Evolutionary conservation across 352 stramenopile species (phyloP), one percentile per base, ranked within the genome.

Genomic region (Phytophthora vignae): DNA sequence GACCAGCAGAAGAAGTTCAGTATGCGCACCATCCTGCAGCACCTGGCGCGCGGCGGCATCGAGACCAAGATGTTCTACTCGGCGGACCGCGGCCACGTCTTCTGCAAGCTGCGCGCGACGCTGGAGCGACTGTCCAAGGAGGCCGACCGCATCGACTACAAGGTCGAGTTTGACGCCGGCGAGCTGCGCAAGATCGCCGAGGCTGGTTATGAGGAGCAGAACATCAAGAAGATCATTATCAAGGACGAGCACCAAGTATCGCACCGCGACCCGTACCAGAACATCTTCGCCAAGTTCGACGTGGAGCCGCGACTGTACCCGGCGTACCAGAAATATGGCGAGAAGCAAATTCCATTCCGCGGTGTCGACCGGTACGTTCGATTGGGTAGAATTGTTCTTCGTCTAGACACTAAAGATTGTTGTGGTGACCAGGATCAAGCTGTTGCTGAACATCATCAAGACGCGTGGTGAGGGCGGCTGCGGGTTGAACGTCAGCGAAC

Each of bases 1-100:
- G 56, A 82, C 29, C 38, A 60, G 38, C 87, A 94, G 60, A 94
- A 92, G 69, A 82, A 92, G 40, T 79, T 76, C 60, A 90, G 80
- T 55, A 92, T 92, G 87, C 84, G 87, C 70, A 83, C 71, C 15
- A 84, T 94, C 36, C 78, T 94, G 33, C 82, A 92, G 68, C 77
- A 85, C 19, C 71, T 94, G 57, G 87, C 84, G 22, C 75, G 75
- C 33, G 87, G 83, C 31, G 87, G 87, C 60, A 90, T 94, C 17
- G 87, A 94, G 77, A 94, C 87, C 78, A 92, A 92, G 70, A 92
- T 94, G 83, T 94, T 92, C 49, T 92, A 94, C 79, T 90, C 87
- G 15, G 63, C 75, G 3, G 78, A 88, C 53, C 83, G 85, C 57
- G 82, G 89, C 17, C 76, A 86, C 36, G 87, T 94, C 25, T 92